These are phyloP conservation scores for Dissoconium aciculare DNA, from an alignment of 2,329 filamentous ascomycete genomes.

Conservation along the genomic window DNA sequence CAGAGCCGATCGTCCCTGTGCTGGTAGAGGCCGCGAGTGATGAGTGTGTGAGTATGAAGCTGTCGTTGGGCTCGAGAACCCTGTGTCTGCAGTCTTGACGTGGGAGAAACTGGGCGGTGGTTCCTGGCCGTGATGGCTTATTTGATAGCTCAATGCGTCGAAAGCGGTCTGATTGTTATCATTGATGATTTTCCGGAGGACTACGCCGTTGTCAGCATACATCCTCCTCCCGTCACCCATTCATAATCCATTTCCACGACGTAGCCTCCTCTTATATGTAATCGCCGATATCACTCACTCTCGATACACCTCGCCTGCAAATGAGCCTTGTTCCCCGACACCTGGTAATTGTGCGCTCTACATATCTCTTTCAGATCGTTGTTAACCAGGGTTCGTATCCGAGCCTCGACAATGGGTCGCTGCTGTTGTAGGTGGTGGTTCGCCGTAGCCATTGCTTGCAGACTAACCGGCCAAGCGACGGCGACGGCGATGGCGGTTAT, in stretches of 20 bases:
- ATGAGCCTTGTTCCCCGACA: constrained; percentile 71
- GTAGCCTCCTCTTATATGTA: no score
- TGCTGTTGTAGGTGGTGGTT: constrained; percentile 29
- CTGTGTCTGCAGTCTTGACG: no score
- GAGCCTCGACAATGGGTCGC: constrained; percentile 14
- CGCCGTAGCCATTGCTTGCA: constrained; percentile 22
- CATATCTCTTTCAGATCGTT: constrained; percentile 63
- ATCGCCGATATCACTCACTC: constrained; percentile 43
- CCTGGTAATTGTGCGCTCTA: constrained; percentile 55
- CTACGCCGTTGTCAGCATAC: constrained; percentile 23
- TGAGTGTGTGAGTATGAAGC: no score
- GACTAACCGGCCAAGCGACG: no score
- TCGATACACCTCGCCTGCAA: constrained; percentile 64
- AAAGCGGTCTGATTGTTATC: constrained; percentile 24
- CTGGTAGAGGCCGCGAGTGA: no score
- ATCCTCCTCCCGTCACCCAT: no score
- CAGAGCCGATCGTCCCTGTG: no score
- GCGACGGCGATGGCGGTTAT: no score
- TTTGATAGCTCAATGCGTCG: constrained; percentile 27
- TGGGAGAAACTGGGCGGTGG: no score
- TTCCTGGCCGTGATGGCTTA: constrained; percentile 29
- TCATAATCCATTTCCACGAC: no score
- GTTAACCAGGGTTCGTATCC: constrained; percentile 41
- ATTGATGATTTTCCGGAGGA: constrained; percentile 24
- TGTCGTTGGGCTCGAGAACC: no score